Base-by-base conservation (phyloP, 2,329 filamentous ascomycete genomes). In the Diaporthe australafricana region DNA sequence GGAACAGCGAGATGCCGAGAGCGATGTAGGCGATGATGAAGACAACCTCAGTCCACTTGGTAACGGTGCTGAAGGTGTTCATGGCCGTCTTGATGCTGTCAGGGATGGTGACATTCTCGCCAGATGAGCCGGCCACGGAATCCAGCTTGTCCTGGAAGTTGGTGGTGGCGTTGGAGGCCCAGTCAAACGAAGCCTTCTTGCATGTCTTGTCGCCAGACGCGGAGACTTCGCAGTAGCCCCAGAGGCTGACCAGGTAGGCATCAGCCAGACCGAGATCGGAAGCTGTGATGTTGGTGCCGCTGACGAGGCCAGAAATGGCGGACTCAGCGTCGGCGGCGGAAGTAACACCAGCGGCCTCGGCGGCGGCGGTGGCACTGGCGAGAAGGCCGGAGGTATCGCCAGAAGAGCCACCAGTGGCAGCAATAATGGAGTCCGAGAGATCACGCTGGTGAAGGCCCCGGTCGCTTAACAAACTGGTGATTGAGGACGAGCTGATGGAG, bases 11-110 rank as follows among this genome's bases (percentile, higher is more conserved):
- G 32, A 91, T 82, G 52, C 86, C 88, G 8, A 96, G 93, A 22
- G 90, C 86, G 74, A 91, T 82, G 77, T 95, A 87, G 65, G 94
- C 91, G 74, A 94, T 87, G 76, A 94, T 87, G 81, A 95, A 98
- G 74, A 92, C 91, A 73, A 96, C 87, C 82, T 95, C 91, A 81
- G 96, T 95, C 92, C 93, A 97, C 79, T 92, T 93, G 71, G 90
- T 89, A 42, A 95, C 90, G 67, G 87, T 89, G 79, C 88, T 87
- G 85, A 98, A 98, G 22, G 89, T 87, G 56, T 92, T 88, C 76
- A 98, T 84, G 20, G 92, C 90, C 63, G 89, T 86, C 68, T 88
- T 85, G 69, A 97, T 84, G 70, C 90, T 87, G 35, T 88, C 83
- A 56, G 94, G 94, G 42, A 98, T 87, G 47, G 89, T 87, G 63